These are phyloP conservation scores for Rutstroemia sydowiana DNA, from an alignment of 2,329 filamentous ascomycete genomes.

Conservation along the genomic window DNA sequence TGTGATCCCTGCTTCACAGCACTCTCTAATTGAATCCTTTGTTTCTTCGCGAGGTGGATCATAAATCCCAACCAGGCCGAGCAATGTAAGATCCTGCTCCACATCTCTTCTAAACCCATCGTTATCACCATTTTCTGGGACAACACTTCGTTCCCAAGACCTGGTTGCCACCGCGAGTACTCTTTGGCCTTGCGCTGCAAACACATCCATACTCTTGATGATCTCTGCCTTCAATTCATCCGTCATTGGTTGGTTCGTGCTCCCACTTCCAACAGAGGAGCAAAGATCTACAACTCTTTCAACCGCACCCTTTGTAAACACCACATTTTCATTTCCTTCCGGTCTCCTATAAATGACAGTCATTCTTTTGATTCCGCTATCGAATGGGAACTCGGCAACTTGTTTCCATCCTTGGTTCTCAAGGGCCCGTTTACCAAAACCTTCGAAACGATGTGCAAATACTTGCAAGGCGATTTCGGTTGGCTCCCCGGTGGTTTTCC, in stretches of 20 bases:
- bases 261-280: constrained; percentile 38
- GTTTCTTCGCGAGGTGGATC: constrained; percentile 55
- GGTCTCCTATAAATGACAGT: constrained; percentile 55
- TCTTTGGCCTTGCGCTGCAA: constrained; percentile 59
- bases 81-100: constrained; percentile 52
- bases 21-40: constrained; percentile 49
- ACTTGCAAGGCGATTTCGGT: constrained; percentile 71
- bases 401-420: constrained; percentile 47
- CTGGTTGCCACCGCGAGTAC: constrained; percentile 57
- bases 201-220: constrained; percentile 59
- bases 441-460: constrained; percentile 62
- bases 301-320: constrained; percentile 62
- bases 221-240: constrained; percentile 49
- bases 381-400: constrained; percentile 64
- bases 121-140: constrained; percentile 16
- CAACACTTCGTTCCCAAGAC: constrained; percentile 22
- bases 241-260: constrained; percentile 39
- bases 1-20: constrained; percentile 64
- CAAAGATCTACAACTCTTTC: constrained; percentile 62
- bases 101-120: constrained; percentile 32
- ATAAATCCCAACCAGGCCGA: constrained; percentile 51
- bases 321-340: constrained; percentile 33
- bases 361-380: constrained; percentile 71
- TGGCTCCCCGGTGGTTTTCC: constrained; percentile 59
- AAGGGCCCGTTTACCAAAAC: constrained; percentile 42